phyloP scores from a whole-genome alignment of 2,329 filamentous ascomycete genomes.

The Tolypocladium endophyticum region DNA sequence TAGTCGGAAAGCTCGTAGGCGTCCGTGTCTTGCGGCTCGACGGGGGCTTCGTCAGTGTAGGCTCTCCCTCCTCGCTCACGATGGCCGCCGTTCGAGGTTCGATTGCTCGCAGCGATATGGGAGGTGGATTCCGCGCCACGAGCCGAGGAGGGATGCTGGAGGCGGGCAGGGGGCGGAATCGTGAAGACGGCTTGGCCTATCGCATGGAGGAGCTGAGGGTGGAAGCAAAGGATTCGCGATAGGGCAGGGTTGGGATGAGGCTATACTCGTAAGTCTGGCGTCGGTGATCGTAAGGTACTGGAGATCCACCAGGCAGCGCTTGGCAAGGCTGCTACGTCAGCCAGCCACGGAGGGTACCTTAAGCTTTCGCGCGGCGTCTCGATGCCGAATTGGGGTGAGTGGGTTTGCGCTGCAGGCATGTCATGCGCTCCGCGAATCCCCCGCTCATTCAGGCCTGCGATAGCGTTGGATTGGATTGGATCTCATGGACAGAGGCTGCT shows the following conservation, averaged over 20 bases:
- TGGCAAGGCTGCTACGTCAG: not conserved
- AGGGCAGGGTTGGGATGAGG: not conserved
- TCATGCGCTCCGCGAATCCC: not conserved
- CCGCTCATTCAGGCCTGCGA: not conserved
- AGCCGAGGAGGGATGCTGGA: conserved; percentile 29
- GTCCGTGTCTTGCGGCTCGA: conserved; percentile 7
- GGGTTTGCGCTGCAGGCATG: not conserved
- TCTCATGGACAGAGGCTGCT: too few species aligned
- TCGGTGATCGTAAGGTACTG: not conserved
- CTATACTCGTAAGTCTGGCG: not conserved
- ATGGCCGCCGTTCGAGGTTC: conserved; percentile 12
- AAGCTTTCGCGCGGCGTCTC: not conserved
- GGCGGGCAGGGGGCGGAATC: conserved; percentile 19
- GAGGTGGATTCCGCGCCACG: conserved; percentile 15
- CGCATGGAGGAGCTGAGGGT: not conserved
- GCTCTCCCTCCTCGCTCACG: conserved; percentile 26
- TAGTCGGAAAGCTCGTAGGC: conserved; percentile 33
- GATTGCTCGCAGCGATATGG: conserved; percentile 8
- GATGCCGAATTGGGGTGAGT: not conserved
- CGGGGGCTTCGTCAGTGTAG: conserved; percentile 1
- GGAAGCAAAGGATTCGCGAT: not conserved
- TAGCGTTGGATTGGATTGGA: not conserved
- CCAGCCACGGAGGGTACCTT: not conserved
- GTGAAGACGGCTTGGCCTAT: conserved; percentile 9
- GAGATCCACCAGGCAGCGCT: too few species aligned